These are phyloP conservation scores for Sphagnum magellanicum DNA, from an alignment of 228 moss, liverwort and hornwort species.

Conservation along the genomic window DNA sequence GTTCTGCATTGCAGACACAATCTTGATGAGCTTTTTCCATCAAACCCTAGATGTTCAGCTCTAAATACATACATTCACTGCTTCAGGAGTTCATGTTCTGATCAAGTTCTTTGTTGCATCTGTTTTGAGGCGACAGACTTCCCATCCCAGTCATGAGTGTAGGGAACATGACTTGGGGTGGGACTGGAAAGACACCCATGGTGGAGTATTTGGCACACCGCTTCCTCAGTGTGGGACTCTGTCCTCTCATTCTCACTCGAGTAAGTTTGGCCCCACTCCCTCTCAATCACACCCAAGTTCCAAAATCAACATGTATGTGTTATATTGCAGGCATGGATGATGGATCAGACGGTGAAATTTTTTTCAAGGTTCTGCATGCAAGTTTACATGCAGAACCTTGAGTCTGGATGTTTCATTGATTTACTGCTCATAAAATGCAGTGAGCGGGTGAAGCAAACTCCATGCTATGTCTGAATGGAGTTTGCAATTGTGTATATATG, in stretches of 20 bases:
- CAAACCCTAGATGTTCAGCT: neutral
- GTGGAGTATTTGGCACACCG: constrained; percentile 77
- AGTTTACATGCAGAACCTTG: no score
- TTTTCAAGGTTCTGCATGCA: no score
- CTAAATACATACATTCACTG: neutral
- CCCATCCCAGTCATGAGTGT: constrained; percentile 82
- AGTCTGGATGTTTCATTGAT: no score
- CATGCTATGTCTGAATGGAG: no score
- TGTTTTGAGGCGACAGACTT: constrained; percentile 51
- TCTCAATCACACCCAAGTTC: no score
- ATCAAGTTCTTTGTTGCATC: neutral
- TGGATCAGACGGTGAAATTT: no score
- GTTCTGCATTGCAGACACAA: neutral
- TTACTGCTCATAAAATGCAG: no score
- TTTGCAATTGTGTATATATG: no score
- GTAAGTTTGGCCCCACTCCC: constrained; percentile 20
- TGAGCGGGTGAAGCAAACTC: no score
- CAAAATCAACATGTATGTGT: no score
- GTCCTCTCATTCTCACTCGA: constrained; percentile 87
- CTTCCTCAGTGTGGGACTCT: constrained; percentile 54
- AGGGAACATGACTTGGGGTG: constrained; percentile 95
- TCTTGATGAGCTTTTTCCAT: neutral
- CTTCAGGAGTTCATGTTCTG: neutral
- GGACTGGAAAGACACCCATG: constrained; percentile 96
- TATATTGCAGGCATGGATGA: no score